Percentiles rank a stretch among this genome's conserved stretches.
Evolutionary conservation across 2,329 filamentous ascomycete species (phyloP).

Genomic region (Pyricularia grisea): DNA sequence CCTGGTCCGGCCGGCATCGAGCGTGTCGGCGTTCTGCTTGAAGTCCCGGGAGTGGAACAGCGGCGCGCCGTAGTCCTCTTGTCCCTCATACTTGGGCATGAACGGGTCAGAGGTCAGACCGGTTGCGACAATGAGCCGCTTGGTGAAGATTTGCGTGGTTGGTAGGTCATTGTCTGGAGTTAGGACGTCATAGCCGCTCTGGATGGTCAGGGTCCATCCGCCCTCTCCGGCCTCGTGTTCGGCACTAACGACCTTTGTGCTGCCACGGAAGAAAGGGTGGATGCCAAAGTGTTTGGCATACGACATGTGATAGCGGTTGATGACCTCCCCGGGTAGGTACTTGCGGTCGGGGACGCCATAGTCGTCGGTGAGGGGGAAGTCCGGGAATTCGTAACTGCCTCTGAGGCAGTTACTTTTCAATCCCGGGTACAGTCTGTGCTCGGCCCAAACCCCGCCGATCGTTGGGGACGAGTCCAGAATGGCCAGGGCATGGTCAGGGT

Average conservation of each 20-base stretch:
- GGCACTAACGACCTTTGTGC: slow-evolving; percentile 28
- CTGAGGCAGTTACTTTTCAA: slow-evolving; percentile 67
- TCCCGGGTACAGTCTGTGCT: slow-evolving; percentile 56
- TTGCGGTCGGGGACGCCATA: slow-evolving; percentile 36
- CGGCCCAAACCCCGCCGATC: slow-evolving; percentile 62
- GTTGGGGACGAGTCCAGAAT: slow-evolving; percentile 48
- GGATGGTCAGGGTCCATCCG: slow-evolving; percentile 31
- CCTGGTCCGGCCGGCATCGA: slow-evolving; percentile 27
- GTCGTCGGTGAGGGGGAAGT: slow-evolving; percentile 57
- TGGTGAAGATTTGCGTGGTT: slow-evolving; percentile 23
- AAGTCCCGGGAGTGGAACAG: slow-evolving; percentile 43
- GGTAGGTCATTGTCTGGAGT: slow-evolving; percentile 5
- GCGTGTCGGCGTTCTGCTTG: slow-evolving; percentile 24
- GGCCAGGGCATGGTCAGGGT: slow-evolving; percentile 45
- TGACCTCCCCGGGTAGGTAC: slow-evolving; percentile 35
- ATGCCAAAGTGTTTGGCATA: slow-evolving; percentile 35
- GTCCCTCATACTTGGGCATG: slow-evolving; percentile 35
- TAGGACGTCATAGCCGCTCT: slow-evolving; percentile 9
- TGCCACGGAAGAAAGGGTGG: slow-evolving; percentile 26
- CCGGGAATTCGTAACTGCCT: slow-evolving; percentile 64
- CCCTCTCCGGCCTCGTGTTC: slow-evolving; percentile 30
- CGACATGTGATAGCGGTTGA: slow-evolving; percentile 36
- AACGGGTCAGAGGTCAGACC: slow-evolving; percentile 42
- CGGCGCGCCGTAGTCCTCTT: slow-evolving; percentile 32
- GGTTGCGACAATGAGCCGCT: slow-evolving; percentile 43